Evolutionary conservation across 2,329 filamentous ascomycete genomes (phyloP).

Genomic region (Purpureocillium takamizusanense): DNA sequence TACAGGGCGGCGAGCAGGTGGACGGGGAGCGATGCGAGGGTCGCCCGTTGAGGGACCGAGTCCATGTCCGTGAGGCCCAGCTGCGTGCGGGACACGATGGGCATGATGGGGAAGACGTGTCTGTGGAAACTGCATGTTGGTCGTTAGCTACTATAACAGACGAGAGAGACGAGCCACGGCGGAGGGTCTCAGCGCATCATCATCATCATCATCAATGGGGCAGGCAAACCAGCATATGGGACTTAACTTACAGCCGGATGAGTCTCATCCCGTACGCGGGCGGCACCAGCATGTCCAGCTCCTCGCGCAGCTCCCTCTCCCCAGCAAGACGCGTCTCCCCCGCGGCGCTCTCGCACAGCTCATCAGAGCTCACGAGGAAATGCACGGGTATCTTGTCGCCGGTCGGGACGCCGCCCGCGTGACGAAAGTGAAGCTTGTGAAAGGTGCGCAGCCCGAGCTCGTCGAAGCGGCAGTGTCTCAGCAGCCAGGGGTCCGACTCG

Average conservation of each 20-base stretch:
- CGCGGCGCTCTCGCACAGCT: not conserved
- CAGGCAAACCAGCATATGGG: too few species aligned
- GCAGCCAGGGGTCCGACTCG: slow-evolving; percentile 24
- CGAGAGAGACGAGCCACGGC: not conserved
- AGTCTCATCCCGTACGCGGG: slow-evolving; percentile 5
- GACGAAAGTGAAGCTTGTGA: slow-evolving; percentile 25
- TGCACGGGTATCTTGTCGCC: slow-evolving; percentile 23
- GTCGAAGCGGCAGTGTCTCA: slow-evolving; percentile 24
- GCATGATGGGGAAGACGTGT: slow-evolving; percentile 6
- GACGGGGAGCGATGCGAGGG: slow-evolving; percentile 4
- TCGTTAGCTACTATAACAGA: not conserved
- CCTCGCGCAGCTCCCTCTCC: not conserved
- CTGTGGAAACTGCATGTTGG: slow-evolving; percentile 5
- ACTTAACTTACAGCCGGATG: slow-evolving; percentile 3
- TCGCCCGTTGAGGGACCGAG: not conserved
- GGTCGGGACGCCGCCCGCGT: slow-evolving; percentile 24
- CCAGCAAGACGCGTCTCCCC: not conserved
- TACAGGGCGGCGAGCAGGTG: slow-evolving; percentile 8
- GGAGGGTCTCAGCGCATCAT: too few species aligned
- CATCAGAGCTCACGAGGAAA: slow-evolving; percentile 9
- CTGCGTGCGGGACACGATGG: slow-evolving; percentile 5
- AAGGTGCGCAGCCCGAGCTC: slow-evolving; percentile 23
- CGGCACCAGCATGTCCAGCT: not conserved
- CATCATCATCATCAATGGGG: too few species aligned
- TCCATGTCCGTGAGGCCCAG: not conserved